Percentiles rank a stretch among this genome's conserved stretches.
Conservation (phyloP, 306 rosid genomes). For the Cucurbita pepo region DNA sequence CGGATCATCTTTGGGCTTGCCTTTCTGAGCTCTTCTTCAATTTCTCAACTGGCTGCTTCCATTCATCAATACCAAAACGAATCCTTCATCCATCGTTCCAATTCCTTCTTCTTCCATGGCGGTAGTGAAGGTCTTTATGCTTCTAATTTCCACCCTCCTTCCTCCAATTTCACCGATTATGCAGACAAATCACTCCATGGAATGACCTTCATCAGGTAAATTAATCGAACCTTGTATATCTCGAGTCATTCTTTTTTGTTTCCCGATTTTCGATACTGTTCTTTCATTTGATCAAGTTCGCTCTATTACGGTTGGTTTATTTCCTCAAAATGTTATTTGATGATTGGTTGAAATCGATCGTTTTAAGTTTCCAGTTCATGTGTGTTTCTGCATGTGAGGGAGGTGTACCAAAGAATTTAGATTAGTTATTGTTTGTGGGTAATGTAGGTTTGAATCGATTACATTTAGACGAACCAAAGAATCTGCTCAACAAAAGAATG, state of each 20-base stretch:
- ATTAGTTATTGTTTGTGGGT: background rate
- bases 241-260: background rate
- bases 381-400: background rate
- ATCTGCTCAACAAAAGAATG: slow-evolving; percentile 24
- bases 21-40: background rate
- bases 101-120: slow-evolving; percentile 92
- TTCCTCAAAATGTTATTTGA: background rate
- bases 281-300: background rate
- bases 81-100: slow-evolving; percentile 43
- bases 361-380: background rate
- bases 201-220: slow-evolving; percentile 53
- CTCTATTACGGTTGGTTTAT: background rate
- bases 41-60: slow-evolving; percentile 22
- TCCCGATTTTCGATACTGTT: background rate
- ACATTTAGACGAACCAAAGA: slow-evolving; percentile 49
- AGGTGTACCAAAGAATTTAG: background rate
- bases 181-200: slow-evolving; percentile 24
- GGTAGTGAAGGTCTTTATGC: slow-evolving; percentile 76
- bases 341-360: background rate
- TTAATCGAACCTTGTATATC: background rate
- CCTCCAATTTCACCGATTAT: slow-evolving; percentile 4
- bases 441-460: slow-evolving; percentile 49
- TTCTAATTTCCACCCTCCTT: slow-evolving; percentile 17
- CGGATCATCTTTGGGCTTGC: background rate
- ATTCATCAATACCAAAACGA: slow-evolving; percentile 59